Conservation (phyloP, 371 early-diverging fungal species). For the Mucor ambiguus region DNA sequence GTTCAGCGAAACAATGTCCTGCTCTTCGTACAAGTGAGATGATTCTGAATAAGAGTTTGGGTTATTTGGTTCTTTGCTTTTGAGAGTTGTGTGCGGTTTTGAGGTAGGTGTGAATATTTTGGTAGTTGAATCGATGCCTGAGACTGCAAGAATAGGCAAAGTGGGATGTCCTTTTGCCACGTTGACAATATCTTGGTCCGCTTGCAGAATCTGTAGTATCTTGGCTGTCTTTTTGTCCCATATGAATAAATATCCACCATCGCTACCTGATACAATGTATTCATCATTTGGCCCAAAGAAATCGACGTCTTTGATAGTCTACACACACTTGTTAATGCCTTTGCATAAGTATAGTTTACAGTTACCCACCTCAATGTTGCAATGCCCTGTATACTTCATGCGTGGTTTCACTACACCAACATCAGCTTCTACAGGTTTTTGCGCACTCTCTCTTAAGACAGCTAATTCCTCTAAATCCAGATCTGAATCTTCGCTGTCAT, state of each 20-base stretch:
- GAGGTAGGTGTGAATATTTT: conserved; percentile 71
- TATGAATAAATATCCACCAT: conserved; percentile 76
- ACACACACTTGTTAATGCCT: neutral
- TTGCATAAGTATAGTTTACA: neutral
- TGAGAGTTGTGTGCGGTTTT: conserved; percentile 29
- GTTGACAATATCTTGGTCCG: conserved; percentile 68
- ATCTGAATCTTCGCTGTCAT: conserved; percentile 21
- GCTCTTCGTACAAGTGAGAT: conserved; percentile 38
- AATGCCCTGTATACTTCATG: conserved; percentile 40
- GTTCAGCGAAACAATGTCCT: conserved; percentile 33
- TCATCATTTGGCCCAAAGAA: conserved; percentile 71
- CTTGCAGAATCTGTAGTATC: conserved; percentile 67
- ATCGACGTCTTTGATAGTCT: conserved; percentile 82
- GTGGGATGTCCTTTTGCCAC: conserved; percentile 57
- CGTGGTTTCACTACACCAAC: conserved; percentile 31
- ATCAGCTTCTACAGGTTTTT: conserved; percentile 18
- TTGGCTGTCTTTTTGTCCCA: conserved; percentile 72
- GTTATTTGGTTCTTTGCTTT: conserved; percentile 25
- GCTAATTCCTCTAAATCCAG: conserved; percentile 20
- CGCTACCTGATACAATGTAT: conserved; percentile 79
- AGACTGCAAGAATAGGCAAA: conserved; percentile 51
- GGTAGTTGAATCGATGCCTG: conserved; percentile 77
- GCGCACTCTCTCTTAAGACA: conserved; percentile 1
- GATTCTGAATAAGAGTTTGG: conserved; percentile 34
- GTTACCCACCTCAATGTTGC: conserved; percentile 27